These are phyloP conservation scores for Melanomma pulvis-pyrius DNA, from an alignment of 495 filamentous ascomycete genomes.

Conservation along the genomic window DNA sequence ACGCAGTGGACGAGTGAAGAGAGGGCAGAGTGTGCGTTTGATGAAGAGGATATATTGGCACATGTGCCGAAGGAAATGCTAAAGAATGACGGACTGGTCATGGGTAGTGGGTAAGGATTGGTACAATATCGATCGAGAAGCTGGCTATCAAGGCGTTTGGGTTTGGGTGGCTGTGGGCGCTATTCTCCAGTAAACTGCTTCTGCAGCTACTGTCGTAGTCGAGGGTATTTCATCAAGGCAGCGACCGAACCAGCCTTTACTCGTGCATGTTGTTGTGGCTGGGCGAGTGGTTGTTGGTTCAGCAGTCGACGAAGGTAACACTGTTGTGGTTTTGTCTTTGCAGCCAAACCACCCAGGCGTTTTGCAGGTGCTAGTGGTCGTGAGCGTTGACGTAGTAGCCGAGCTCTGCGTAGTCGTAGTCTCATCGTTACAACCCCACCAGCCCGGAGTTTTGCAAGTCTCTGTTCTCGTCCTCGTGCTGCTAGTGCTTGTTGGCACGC, in stretches of 20 bases:
- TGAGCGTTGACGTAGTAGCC: not conserved
- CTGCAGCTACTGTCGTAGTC: constrained; percentile 10
- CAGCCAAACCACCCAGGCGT: constrained; percentile 35
- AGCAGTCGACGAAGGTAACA: constrained; percentile 6
- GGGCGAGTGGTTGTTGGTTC: not conserved
- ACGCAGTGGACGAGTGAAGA: not conserved
- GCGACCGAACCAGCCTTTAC: constrained; percentile 29
- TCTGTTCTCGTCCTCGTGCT: constrained; percentile 21
- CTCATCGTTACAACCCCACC: constrained; percentile 29
- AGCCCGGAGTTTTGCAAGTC: constrained; percentile 32
- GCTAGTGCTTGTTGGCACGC: constrained; percentile 1
- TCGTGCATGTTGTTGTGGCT: constrained; percentile 24
- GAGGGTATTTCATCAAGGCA: constrained; percentile 22
- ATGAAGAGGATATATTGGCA: constrained; percentile 3
- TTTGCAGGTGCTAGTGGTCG: constrained; percentile 21
- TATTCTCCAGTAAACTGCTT: constrained; percentile 27
- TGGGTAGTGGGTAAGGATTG: not conserved
- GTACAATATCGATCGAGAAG: not conserved
- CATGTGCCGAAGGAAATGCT: not conserved
- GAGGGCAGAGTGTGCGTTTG: not conserved
- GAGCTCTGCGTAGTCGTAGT: constrained; percentile 11
- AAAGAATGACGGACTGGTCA: not conserved
- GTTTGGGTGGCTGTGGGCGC: constrained; percentile 16
- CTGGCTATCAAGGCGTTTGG: constrained; percentile 9
- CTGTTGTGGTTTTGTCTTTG: constrained; percentile 23